Evolutionary conservation across 140 eudicot genomes (phyloP).

Genomic region (Senecio squalidus): DNA sequence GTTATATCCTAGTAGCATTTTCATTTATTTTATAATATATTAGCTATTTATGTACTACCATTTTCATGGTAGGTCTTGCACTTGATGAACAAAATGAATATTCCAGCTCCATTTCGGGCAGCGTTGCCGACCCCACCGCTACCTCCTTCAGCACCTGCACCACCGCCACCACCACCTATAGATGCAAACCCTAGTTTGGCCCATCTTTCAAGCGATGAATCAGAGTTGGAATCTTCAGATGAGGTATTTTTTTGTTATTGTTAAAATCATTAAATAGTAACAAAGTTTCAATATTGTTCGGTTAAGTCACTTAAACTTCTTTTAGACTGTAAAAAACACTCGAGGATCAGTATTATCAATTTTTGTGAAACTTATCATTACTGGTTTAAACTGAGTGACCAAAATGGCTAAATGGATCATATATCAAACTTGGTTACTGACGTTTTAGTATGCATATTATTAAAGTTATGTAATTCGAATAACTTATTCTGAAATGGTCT

Average conservation of each 20-base stretch:
- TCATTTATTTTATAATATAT: background rate
- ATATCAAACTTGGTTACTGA: no score
- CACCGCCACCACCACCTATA: slow-evolving; percentile 52
- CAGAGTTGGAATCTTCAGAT: slow-evolving; percentile 96
- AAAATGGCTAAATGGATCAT: no score
- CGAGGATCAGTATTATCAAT: no score
- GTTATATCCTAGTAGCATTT: background rate
- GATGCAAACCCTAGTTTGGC: slow-evolving; percentile 37
- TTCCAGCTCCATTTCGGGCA: slow-evolving; percentile 94
- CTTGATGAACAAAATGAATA: slow-evolving; percentile 98
- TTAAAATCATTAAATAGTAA: background rate
- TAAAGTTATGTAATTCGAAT: no score
- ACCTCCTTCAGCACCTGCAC: slow-evolving; percentile 62
- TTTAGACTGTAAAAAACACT: no score
- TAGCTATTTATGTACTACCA: background rate
- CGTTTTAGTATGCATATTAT: no score
- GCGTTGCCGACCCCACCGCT: slow-evolving; percentile 95
- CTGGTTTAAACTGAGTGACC: no score
- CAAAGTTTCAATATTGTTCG: no score
- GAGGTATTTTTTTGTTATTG: slow-evolving; percentile 46
- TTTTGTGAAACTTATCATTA: no score
- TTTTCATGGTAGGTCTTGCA: slow-evolving; percentile 64
- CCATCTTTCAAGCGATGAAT: slow-evolving; percentile 65
- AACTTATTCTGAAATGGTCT: no score
- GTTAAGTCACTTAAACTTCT: no score